A percentile compares a stretch with the other conserved stretches of the same genome.
Conservation (phyloP, 371 early-diverging fungal genomes). For the Apophysomyces ossiformis region DNA sequence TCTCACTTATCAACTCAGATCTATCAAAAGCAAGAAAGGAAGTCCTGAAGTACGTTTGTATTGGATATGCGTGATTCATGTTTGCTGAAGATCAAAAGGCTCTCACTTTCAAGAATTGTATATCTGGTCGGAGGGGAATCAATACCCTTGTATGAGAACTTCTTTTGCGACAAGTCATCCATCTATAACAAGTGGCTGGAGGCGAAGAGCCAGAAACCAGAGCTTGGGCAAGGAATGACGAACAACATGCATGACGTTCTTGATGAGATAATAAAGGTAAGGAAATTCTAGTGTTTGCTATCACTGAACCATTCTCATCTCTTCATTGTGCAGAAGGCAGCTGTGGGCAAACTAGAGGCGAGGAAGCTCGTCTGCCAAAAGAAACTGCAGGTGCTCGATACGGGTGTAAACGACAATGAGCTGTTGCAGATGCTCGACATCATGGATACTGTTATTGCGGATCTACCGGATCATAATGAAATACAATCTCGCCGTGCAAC, state of each 20-base stretch:
- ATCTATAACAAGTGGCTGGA: background rate
- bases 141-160: constrained; percentile 7
- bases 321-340: constrained; percentile 6
- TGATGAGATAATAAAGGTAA: background rate
- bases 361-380: constrained; percentile 8
- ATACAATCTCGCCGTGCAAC: no score
- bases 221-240: background rate
- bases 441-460: background rate
- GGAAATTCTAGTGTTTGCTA: background rate
- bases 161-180: background rate
- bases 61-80: background rate
- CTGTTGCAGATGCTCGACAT: constrained; percentile 3
- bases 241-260: background rate
- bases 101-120: constrained; percentile 10
- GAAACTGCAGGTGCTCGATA: background rate
- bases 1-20: background rate
- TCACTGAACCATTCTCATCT: background rate
- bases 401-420: constrained; percentile 5
- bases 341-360: background rate
- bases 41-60: constrained; percentile 8
- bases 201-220: no score
- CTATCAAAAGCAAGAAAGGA: constrained; percentile 1
- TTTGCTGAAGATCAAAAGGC: constrained; percentile 13
- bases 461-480: background rate
- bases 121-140: constrained; percentile 7